Evolutionary conservation across 176 grass and related monocot genomes (phyloP).

Genomic region (Oryza coarctata): DNA sequence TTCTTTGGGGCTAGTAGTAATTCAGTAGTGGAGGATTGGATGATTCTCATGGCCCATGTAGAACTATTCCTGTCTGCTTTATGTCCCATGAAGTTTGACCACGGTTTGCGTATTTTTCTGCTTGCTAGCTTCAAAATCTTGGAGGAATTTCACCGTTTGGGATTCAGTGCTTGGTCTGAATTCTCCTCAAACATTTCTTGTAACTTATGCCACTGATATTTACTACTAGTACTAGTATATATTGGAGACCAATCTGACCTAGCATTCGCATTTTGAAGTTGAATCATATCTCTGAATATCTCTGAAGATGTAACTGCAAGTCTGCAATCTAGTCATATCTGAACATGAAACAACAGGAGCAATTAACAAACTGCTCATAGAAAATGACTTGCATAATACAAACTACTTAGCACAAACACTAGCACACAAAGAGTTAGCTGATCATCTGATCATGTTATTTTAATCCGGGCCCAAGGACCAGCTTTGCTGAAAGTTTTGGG

Average conservation of each 20-base stretch:
- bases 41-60: not conserved
- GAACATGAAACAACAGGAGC: not conserved
- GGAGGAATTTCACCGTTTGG: not conserved
- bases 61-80: not conserved
- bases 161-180: not conserved
- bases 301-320: not conserved
- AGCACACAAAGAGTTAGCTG: not conserved
- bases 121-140: not conserved
- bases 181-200: not conserved
- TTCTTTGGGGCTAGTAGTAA: not conserved
- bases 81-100: not conserved
- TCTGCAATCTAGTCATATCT: not conserved
- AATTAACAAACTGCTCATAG: not conserved
- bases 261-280: too few species aligned
- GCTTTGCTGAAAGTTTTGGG: constrained; percentile 4
- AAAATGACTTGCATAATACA: not conserved
- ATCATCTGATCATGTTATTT: not conserved
- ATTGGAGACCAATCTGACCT: too few species aligned
- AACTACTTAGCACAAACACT: not conserved
- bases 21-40: not conserved
- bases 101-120: not conserved
- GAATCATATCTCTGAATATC: not conserved
- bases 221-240: too few species aligned
- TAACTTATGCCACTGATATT: too few species aligned
- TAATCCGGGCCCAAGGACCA: not conserved